Evolutionary conservation across 2,329 filamentous ascomycete species (phyloP), one percentile per base, ranked within the genome.

Genomic region (Fusarium temperatum): DNA sequence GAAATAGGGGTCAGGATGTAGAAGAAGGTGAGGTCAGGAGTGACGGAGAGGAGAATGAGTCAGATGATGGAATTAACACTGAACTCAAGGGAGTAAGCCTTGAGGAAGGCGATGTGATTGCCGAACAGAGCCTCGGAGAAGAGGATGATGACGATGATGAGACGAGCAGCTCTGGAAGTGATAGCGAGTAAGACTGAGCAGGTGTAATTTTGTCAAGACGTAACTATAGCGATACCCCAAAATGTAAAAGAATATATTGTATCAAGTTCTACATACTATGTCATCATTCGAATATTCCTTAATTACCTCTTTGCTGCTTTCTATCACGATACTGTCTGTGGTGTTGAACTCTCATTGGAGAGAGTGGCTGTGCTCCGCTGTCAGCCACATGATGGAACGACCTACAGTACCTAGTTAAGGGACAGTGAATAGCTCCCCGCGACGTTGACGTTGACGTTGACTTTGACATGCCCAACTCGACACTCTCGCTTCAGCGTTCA

Each of bases 111-210:
- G 82, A 84, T 57, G 80, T 84, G 38, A 79, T 84, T 73, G 82
- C 77, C 4, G 83, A 84, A 75, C 79, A 84, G 56, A 84, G 82
- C 45, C 71, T 83, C 42, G 81, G 77, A 5, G 83, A 84, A 57
- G 81, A 83, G 2, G 79, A 79, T 32, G 78, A 80, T 17, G 78
- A 80, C 9, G 78, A 80, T 51, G 82, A 84, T 68, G 78, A 78
- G 18, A 85, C 84, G 18, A 86, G 85, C 60, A 87, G 85, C 55
- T 86, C 84, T 4, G 83, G 82, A 22, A 81, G 82, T n/a, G 83
- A 84, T 55, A 78, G 78, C 30, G 81, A 81, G 8, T 66, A 17
- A 50, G 55, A 66, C 12, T 71, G 48, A 66, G 28, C 14, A 24
- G 26, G 30, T 18, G 18, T 26, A 28, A 17, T 36, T 18, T 15